Evolutionary conservation across 2,329 filamentous ascomycete species (phyloP), one percentile per base, ranked within the genome.

Genomic region (Verticillium tricorpus): DNA sequence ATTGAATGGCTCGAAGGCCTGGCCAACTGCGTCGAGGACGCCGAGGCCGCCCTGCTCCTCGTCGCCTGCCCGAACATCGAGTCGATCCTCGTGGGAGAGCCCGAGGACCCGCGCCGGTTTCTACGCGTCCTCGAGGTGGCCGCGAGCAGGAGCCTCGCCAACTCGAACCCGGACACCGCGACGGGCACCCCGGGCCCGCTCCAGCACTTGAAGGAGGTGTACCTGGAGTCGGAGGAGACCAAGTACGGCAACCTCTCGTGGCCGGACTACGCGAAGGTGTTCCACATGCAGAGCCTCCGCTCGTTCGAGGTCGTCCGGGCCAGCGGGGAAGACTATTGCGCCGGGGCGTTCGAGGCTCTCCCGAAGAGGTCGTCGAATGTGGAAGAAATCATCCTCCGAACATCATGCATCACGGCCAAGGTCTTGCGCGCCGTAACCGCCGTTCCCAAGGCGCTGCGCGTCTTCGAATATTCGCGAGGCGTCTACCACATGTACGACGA

Each of bases 51-150:
- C 6, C 31, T 57, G n/a, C 32, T 57, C 17, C 55, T 57, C 28
- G 55, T 57, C 55, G 55, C 32, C 14, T 57, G 55, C 12, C 55
- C 55, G 17, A 57, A 57, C 8, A n/a, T 57, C 55, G 55, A 57
- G n/a, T 6, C 6, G 6, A 12, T 57, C 55, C 17, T 57, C 6
- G 19, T 37, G 14, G 31, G 6, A 5, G 55, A 57, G 7, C 14
- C 31, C 2, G 11, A n/a, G 7, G 5, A 57, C 5, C 55, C 55
- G 31, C 32, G 32, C 9, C 9, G 5, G 3, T 7, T 57, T 11
- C 9, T 22, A 7, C 31, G 55, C 14, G 55, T 57, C 5, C 15
- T 57, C 32, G 8, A 57, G 5, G 55, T 57, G 17, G 55, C 55
- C 6, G 55, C 12, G 17, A 15, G 22, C 12, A 57, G 55, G 32